Evolutionary conservation across 805 yeast genomes (phyloP).

Genomic region (Kockiozyma suomiensis): DNA sequence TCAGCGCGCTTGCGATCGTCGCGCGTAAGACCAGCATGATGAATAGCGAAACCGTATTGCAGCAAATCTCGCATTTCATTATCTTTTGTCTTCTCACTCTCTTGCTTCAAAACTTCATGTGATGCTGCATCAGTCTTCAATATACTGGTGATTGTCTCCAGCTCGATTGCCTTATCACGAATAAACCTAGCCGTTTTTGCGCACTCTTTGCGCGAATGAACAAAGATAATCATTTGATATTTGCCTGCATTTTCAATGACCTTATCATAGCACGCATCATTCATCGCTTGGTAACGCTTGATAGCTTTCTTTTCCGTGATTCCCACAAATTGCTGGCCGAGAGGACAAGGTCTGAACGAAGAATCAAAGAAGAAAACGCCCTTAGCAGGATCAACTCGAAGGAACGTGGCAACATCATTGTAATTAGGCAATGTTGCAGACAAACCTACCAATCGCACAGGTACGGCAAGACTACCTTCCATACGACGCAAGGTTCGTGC

Average conservation of each 20-base stretch:
- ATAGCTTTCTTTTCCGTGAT: conserved; percentile 49
- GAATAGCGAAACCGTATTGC: conserved; percentile 52
- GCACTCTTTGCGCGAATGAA: conserved; percentile 54
- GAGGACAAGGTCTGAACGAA: conserved; percentile 51
- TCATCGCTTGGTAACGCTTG: conserved; percentile 76
- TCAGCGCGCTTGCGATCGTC: conserved; percentile 55
- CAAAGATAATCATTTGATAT: conserved; percentile 45
- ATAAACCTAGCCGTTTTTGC: conserved; percentile 49
- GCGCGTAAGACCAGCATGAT: conserved; percentile 60
- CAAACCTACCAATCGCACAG: conserved; percentile 49
- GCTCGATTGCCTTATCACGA: conserved; percentile 45
- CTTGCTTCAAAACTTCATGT: conserved; percentile 27
- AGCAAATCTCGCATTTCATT: conserved; percentile 28
- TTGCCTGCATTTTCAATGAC: conserved; percentile 44
- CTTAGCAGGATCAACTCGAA: conserved; percentile 73
- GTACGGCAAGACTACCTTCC: conserved; percentile 77
- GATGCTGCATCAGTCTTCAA: conserved; percentile 54
- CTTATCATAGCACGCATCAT: conserved; percentile 54
- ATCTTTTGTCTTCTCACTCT: conserved; percentile 24
- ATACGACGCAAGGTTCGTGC: conserved; percentile 55
- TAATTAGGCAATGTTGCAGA: conserved; percentile 61
- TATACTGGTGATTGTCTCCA: conserved; percentile 51
- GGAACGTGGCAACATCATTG: conserved; percentile 51
- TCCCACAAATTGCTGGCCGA: conserved; percentile 51
- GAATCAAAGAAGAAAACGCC: conserved; percentile 70